A percentile compares a stretch with the other conserved stretches of the same genome.
Evolutionary conservation across 176 grass and related monocot species (phyloP).

Genomic region (Aegilops sharonensis): DNA sequence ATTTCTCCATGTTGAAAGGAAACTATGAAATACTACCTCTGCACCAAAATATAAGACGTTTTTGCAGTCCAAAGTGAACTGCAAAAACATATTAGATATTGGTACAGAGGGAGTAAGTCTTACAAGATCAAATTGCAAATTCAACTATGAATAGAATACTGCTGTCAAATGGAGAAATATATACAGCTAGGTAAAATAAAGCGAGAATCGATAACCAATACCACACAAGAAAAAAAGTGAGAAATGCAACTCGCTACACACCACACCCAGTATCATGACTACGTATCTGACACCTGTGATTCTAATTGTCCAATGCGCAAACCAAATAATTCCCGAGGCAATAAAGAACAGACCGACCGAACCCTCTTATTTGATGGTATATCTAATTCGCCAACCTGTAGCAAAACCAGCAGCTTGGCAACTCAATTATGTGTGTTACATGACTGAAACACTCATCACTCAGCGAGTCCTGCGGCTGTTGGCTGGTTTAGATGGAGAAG

Average conservation of each 20-base stretch:
- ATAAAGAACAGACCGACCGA: slow-evolving; percentile 1
- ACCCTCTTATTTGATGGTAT: slow-evolving; percentile 44
- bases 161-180: slow-evolving; percentile 26
- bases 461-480: slow-evolving; percentile 82
- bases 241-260: slow-evolving; percentile 29
- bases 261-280: slow-evolving; percentile 24
- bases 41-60: no score
- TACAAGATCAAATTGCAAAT: slow-evolving; percentile 26
- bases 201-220: not conserved
- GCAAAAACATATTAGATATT: no score
- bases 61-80: no score
- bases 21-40: not conserved
- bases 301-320: slow-evolving; percentile 28
- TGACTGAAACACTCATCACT: slow-evolving; percentile 11
- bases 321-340: slow-evolving; percentile 22
- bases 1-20: not conserved
- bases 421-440: not conserved
- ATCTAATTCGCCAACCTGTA: slow-evolving; percentile 26
- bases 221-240: not conserved
- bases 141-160: slow-evolving; percentile 39
- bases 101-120: not conserved
- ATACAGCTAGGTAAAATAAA: slow-evolving; percentile 34
- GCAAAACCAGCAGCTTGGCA: not conserved
- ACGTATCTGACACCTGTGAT: slow-evolving; percentile 26
- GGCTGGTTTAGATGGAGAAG: slow-evolving; percentile 66